phyloP scores from a whole-genome alignment of 768 basidiomycete genomes.

The Mycena epipterygia region DNA sequence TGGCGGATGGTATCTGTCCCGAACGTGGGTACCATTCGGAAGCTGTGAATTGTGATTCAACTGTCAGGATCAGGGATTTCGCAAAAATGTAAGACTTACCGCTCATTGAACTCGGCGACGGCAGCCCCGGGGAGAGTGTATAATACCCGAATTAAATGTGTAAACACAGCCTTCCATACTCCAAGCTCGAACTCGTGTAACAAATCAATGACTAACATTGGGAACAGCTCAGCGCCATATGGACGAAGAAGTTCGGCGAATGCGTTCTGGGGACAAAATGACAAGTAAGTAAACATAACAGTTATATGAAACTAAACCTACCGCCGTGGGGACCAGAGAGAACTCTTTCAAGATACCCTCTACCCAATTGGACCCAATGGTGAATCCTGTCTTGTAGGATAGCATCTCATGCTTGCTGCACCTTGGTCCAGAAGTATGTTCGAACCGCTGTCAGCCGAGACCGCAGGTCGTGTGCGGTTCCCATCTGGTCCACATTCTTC shows the following conservation, averaged over 20 bases:
- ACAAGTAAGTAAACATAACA: background rate
- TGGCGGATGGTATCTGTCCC: conserved; percentile 31
- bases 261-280: conserved; percentile 4
- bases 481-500: conserved; percentile 42
- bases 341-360: background rate
- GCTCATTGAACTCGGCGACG: background rate
- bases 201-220: conserved; percentile 2
- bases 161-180: conserved; percentile 11
- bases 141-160: conserved; percentile 15
- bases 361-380: background rate
- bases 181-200: conserved; percentile 21
- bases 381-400: background rate
- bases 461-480: conserved; percentile 26
- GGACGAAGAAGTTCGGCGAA: background rate
- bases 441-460: background rate
- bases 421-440: background rate
- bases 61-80: background rate
- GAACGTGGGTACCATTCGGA: conserved; percentile 27
- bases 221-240: background rate
- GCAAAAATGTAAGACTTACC: background rate
- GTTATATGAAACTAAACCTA: background rate
- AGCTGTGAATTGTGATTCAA: conserved; percentile 18
- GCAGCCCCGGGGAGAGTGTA: background rate
- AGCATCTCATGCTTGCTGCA: background rate
- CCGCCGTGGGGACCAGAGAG: conserved; percentile 1